Evolutionary conservation across 2,329 filamentous ascomycete species (phyloP), one percentile per base, ranked within the genome.

Genomic region (Periglandula ipomoeae): DNA sequence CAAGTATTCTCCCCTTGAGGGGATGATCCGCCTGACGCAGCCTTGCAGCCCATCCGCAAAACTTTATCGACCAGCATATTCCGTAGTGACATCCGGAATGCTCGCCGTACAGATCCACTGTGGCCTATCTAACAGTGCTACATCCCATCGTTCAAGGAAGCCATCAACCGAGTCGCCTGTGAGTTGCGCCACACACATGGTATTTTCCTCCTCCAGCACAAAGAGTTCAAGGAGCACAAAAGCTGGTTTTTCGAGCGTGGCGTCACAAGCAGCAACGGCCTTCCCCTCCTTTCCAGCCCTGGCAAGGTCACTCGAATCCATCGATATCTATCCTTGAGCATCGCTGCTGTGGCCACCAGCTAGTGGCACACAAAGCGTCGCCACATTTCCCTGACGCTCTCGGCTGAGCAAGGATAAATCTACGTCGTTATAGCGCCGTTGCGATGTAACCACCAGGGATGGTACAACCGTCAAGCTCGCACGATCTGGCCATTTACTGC

Each of bases 31-130:
- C 46, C 47, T 41, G 19, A 43, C 49, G 47, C 45, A 52, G 52
- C 51, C 53, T 52, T 50, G 49, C 50, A 52, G 46, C 46, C 46
- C 48, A 20, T 44, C 27, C 37, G 46, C 38, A 38, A 57, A 58
- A 59, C 56, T 56, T 52, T 55, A 58, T 58, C 55, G 55, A 53
- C 55, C 26, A 27, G 30, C 46, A 35, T 41, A 38, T 10, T n/a
- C n/a, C 27, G 15, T 13, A 50, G 58, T 59, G 56, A 53, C 56
- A 59, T 60, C 53, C 58, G 58, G 58, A 57, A 59, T 54, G 48
- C 53, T 59, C 56, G 57, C 58, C 58, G 56, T 53, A 40, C 20
- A 50, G 56, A 57, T 58, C 55, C 51, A 52, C 55, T 46, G 34
- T 39, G 41, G 47, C 49, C 34, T 35, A 32, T 39, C 20, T 23